Conservation (phyloP, 352 stramenopile genomes). For the Pythium vanterpoolii region DNA sequence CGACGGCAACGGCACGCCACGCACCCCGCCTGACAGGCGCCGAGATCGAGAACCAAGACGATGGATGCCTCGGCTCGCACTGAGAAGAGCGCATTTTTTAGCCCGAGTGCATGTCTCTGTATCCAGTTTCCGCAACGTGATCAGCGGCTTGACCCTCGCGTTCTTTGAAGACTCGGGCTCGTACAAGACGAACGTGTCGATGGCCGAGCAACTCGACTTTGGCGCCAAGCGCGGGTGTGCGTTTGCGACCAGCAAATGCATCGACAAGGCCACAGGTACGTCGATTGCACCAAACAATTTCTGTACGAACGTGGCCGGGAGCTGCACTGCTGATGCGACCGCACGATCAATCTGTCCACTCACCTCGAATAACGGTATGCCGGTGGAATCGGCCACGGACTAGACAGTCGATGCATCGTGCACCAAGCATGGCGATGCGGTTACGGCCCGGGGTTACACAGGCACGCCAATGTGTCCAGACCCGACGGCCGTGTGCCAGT, state of each 20-base stretch:
- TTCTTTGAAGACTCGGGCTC: constrained; percentile 85
- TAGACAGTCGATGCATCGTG: constrained; percentile 42
- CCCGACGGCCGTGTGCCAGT: constrained; percentile 50
- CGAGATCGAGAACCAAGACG: constrained; percentile 78
- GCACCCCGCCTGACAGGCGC: constrained; percentile 60
- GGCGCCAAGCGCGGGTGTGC: constrained; percentile 56
- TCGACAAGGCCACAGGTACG: constrained; percentile 43
- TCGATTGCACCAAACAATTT: constrained; percentile 55
- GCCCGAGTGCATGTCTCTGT: constrained; percentile 79
- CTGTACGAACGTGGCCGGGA: constrained; percentile 58
- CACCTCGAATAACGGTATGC: constrained; percentile 55
- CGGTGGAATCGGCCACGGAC: constrained; percentile 14
- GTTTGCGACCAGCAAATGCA: constrained; percentile 69
- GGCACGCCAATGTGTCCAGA: constrained; percentile 64
- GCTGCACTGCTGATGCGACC: constrained; percentile 69
- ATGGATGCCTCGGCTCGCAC: constrained; percentile 71
- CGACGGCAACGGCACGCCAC: constrained; percentile 53
- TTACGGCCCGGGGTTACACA: constrained; percentile 42
- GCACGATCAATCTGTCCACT: constrained; percentile 68
- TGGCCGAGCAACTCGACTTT: constrained; percentile 59
- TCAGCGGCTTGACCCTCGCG: constrained; percentile 67
- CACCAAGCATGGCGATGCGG: constrained; percentile 32
- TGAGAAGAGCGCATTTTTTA: constrained; percentile 86
- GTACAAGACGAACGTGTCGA: constrained; percentile 61
- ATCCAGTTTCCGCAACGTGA: constrained; percentile 69